phyloP scores from a whole-genome alignment of 78 protist species.

The Chrysochromulina parva region DNA sequence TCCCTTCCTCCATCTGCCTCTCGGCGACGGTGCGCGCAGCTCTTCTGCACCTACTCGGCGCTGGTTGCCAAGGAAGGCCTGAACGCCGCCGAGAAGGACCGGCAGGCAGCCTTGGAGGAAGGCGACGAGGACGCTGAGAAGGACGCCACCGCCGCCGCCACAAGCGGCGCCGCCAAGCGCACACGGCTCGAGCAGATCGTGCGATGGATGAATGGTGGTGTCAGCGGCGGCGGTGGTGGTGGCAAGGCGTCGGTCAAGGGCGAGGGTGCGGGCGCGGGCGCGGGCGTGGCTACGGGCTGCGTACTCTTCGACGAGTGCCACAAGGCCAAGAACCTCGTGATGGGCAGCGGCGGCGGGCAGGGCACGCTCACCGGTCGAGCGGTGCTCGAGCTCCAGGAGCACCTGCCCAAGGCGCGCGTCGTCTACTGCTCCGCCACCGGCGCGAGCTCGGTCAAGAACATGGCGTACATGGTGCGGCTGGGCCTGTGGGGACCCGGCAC shows the following conservation, averaged over 20 bases:
- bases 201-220: no score
- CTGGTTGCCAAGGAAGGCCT: neutral
- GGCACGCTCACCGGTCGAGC: neutral
- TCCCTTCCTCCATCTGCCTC: no score
- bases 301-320: conserved; percentile 39
- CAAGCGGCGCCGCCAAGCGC: no score
- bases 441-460: neutral
- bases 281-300: neutral
- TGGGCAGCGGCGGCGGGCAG: neutral
- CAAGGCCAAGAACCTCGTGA: conserved; percentile 31
- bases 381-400: conserved; percentile 4
- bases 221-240: no score
- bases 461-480: conserved; percentile 39
- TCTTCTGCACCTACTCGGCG: conserved; percentile 45
- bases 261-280: no score
- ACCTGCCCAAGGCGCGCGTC: neutral
- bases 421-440: conserved; percentile 42
- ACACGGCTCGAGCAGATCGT: no score
- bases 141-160: no score
- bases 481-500: conserved; percentile 32
- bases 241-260: no score
- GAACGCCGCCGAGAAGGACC: neutral
- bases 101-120: no score
- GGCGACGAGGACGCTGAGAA: no score
- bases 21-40: no score